Percentiles rank a stretch among this genome's conserved stretches.
Conservation (phyloP, 148 eudicot genomes). For the Cornus suecica region DNA sequence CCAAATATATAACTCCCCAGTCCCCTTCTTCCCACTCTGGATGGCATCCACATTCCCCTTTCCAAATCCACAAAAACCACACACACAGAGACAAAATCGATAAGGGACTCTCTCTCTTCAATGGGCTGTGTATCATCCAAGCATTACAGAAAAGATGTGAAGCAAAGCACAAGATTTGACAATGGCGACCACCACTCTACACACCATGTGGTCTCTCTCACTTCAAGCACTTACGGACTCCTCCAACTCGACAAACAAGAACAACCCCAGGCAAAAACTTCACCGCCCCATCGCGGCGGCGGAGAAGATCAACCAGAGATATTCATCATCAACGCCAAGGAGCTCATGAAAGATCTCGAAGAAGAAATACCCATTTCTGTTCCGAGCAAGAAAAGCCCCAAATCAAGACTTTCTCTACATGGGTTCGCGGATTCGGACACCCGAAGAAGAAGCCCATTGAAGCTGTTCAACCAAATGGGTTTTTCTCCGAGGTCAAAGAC, state of each 20-base stretch:
- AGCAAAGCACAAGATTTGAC: conserved; percentile 25
- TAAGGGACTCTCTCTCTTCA: conserved; percentile 8
- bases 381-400: conserved; percentile 45
- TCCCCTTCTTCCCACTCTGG: neutral
- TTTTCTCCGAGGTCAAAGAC: conserved; percentile 36
- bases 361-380: conserved; percentile 32
- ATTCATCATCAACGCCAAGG: conserved; percentile 83
- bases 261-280: conserved; percentile 8
- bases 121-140: conserved; percentile 96
- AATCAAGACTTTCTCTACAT: conserved; percentile 25
- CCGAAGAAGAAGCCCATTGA: conserved; percentile 45
- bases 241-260: conserved; percentile 56
- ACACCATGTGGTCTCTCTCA: conserved; percentile 75
- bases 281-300: conserved; percentile 23
- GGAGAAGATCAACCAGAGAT: conserved; percentile 51
- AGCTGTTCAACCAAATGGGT: conserved; percentile 44
- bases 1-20: conserved; percentile 5
- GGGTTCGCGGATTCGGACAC: conserved; percentile 30
- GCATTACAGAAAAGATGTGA: conserved; percentile 34
- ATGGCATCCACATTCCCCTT: neutral
- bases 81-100: neutral
- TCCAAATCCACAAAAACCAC: conserved; percentile 6
- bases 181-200: conserved; percentile 29
- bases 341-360: conserved; percentile 82
- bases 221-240: conserved; percentile 79